Evolutionary conservation across 2,329 filamentous ascomycete species (phyloP).

Genomic region (Curvularia sp.): DNA sequence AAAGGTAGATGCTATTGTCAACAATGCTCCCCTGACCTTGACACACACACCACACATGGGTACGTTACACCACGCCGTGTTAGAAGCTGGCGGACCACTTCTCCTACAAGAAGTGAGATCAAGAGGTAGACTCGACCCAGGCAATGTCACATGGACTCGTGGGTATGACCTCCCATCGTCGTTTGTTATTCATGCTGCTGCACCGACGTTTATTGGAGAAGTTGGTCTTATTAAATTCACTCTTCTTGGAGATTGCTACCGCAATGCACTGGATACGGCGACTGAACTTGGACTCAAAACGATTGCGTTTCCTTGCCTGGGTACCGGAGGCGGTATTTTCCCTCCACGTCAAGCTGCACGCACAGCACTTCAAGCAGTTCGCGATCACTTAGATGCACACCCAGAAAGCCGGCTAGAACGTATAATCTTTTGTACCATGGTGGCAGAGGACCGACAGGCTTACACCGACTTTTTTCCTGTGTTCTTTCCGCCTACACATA

Average conservation of each 20-base stretch:
- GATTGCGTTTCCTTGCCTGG: constrained; percentile 46
- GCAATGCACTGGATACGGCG: constrained; percentile 34
- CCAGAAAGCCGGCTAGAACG: constrained; percentile 31
- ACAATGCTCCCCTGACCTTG: constrained; percentile 33
- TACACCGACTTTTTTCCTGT: constrained; percentile 42
- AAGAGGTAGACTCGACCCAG: constrained; percentile 25
- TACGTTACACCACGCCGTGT: constrained; percentile 36
- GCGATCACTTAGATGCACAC: constrained; percentile 42
- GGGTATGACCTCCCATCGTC: constrained; percentile 39
- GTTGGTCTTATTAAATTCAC: constrained; percentile 36
- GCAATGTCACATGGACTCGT: constrained; percentile 35
- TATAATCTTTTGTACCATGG: constrained; percentile 43
- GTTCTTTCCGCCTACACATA: constrained; percentile 45
- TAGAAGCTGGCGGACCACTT: constrained; percentile 39
- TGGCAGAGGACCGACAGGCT: constrained; percentile 33
- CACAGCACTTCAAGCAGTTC: constrained; percentile 43
- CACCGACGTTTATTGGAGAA: constrained; percentile 31
- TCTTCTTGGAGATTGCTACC: constrained; percentile 43
- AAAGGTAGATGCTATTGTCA: constrained; percentile 47
- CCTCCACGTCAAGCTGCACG: constrained; percentile 41
- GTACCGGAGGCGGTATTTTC: constrained; percentile 42
- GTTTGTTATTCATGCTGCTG: constrained; percentile 43
- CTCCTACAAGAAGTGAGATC: constrained; percentile 31
- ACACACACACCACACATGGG: constrained; percentile 15
- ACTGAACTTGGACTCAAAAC: constrained; percentile 32